Conservation (phyloP, 177 flowering plant genomes). For the Vitis hybrid region DNA sequence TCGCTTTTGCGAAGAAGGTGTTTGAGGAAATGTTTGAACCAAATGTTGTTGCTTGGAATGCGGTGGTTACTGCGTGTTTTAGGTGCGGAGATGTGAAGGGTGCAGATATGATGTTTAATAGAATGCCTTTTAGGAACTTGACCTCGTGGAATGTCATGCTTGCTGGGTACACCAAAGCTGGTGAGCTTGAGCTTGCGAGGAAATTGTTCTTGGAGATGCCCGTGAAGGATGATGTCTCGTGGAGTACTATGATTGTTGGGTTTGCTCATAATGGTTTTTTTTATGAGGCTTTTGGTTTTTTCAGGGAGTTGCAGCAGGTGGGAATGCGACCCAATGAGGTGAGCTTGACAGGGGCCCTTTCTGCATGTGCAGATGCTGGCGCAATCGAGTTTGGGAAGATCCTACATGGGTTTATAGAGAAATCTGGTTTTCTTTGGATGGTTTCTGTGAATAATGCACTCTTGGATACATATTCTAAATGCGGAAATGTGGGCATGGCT, state of each 20-base stretch:
- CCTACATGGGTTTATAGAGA: slow-evolving; percentile 60
- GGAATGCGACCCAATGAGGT: slow-evolving; percentile 61
- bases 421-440: slow-evolving; percentile 48
- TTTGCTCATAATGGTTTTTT: slow-evolving; percentile 50
- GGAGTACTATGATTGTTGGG: slow-evolving; percentile 85
- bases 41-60: slow-evolving; percentile 70
- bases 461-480: slow-evolving; percentile 62
- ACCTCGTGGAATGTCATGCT: slow-evolving; percentile 54
- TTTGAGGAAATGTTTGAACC: slow-evolving; percentile 57
- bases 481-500: slow-evolving; percentile 65
- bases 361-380: slow-evolving; percentile 70
- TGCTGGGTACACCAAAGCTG: slow-evolving; percentile 58
- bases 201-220: slow-evolving; percentile 43
- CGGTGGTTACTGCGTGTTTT: slow-evolving; percentile 57
- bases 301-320: slow-evolving; percentile 34
- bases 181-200: slow-evolving; percentile 52
- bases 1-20: slow-evolving; percentile 36
- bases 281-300: slow-evolving; percentile 56
- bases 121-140: slow-evolving; percentile 38
- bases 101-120: slow-evolving; percentile 36
- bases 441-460: slow-evolving; percentile 70
- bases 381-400: slow-evolving; percentile 55
- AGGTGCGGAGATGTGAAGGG: slow-evolving; percentile 48
- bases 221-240: slow-evolving; percentile 60
- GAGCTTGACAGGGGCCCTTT: slow-evolving; percentile 65